phyloP scores from a whole-genome alignment of 306 rosid genomes.

The Fagus sylvatica region DNA sequence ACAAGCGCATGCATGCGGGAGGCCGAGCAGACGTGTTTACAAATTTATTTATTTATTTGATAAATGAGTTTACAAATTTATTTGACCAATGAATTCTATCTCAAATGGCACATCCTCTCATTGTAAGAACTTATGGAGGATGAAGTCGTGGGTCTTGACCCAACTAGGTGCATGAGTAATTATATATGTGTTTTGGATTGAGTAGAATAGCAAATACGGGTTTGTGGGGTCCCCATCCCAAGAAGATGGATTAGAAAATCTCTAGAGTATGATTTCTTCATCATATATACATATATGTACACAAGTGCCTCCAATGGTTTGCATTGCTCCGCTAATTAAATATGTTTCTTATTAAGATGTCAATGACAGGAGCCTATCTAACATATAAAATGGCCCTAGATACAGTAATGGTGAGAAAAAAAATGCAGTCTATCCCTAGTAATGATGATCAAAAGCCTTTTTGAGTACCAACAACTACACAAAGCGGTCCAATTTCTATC shows the following conservation, averaged over 20 bases:
- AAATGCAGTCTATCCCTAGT: not conserved
- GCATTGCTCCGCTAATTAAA: not conserved
- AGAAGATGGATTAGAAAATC: too few relatives aligned
- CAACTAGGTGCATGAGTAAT: too few relatives aligned
- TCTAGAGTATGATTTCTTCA: too few relatives aligned
- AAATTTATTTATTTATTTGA: too few relatives aligned
- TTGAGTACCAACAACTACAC: constrained; percentile 6
- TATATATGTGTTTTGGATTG: too few relatives aligned
- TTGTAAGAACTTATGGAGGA: too few relatives aligned
- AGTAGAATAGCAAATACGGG: too few relatives aligned
- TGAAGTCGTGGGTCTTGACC: too few relatives aligned
- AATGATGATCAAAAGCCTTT: not conserved
- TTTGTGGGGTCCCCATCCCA: too few relatives aligned
- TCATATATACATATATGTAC: too few relatives aligned
- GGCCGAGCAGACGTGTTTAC: too few relatives aligned
- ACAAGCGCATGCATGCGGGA: too few relatives aligned
- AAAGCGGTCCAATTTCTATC: constrained; percentile 5
- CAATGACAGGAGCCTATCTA: not conserved
- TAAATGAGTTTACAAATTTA: not conserved
- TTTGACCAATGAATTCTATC: not conserved
- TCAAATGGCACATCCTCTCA: not conserved
- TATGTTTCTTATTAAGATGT: not conserved
- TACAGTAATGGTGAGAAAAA: not conserved
- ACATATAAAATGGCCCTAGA: constrained; percentile 1
- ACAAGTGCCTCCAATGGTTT: not conserved